Evolutionary conservation across 2,329 filamentous ascomycete genomes (phyloP), one percentile per base, ranked within the genome.

Genomic region (Hypoxylon sp.): DNA sequence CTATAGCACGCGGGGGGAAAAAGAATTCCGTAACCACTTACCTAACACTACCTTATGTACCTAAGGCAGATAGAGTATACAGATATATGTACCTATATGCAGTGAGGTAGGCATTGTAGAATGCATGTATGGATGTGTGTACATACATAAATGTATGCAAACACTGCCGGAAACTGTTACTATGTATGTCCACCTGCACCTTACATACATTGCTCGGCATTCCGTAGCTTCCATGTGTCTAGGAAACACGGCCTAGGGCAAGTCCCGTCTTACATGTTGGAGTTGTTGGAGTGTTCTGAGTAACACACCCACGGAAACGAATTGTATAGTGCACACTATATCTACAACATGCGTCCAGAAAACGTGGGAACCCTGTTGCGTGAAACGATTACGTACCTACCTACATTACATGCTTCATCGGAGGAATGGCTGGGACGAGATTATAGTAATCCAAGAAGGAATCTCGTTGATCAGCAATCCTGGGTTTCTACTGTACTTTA

Each of bases 321-420:
- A 30, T n/a, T 55, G 28, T 41, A 60, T 60, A 45, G 17, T 30
- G 32, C 5, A 23, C 38, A 53, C 51, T 49, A 30, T 48, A 55
- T 66, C 66, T 60, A 60, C 56, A 25, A 69, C 60, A 64, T 67
- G 63, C 63, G 38, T 62, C 41, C 9, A 64, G n/a, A 56, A 70
- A 65, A 70, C 68, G 68, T 70, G 68, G 68, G 52, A 61, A 30
- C 65, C 68, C 65, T 70, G 68, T 59, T 56, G 48, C 32, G 61
- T 68, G 38, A 53, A 41, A 51, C 53, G 19, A 61, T 63, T 36
- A 53, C 59, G 36, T 61, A 50, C 65, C 57, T 30, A 9, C 28
- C 28, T 30, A 30, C 28, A 30, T 30, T 30, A 49, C 45, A 30
- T 49, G 23, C 45, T 49, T 25, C 14, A 49, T 25, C 23, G 45